Base-by-base conservation (phyloP, 2,329 filamentous ascomycete species). In the Botrytis medusae region DNA sequence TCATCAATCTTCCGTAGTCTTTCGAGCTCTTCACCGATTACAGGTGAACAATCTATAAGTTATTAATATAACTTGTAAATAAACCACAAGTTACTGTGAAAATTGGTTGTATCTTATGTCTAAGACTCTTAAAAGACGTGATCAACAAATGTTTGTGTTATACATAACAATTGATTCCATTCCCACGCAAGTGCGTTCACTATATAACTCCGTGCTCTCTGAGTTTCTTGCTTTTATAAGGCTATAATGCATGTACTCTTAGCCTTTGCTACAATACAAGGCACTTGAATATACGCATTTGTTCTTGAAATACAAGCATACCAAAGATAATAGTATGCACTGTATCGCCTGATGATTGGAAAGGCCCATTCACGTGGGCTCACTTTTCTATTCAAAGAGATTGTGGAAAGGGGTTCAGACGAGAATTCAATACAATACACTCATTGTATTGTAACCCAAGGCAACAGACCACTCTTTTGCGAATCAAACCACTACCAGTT, bases 371-470 rank as follows among this genome's bases (percentile, higher is more conserved):
- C 18, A 32, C 9, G 37, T 69, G 37, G 51, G 18, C 18, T 34
- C 48, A 57, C 65, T 69, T 22, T 64, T 59, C 4, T 57, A 18
- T 68, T 37, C 25, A 42, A n/a, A 57, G 48, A 42, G 22, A 69
- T 32, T 42, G 34, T 20, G n/a, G 18, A 69, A 69, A 57, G 65
- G 65, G 65, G 65, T 69, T 69, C 48, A 57, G 65, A 57, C 48
- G 65, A 69, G 48, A 57, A 42, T 42, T 57, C 65, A 69, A 25
- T 25, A 29, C 48, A 37, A 9, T 42, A 22, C 34, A n/a, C 8
- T 42, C 34, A 29, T 57, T 16, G 7, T 32, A 57, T 57, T 37
- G 37, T 37, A 37, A 37, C 37, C 29, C 40, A 32, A 10, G 18
- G 34, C 48, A 69, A 44, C 65, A 29, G 65, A n/a, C n/a, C 6